A percentile compares a stretch with the other conserved stretches of the same genome.
These are phyloP conservation scores for Pseudogymnoascus sp. DNA, from an alignment of 2,329 filamentous ascomycete genomes.

Conservation along the genomic window DNA sequence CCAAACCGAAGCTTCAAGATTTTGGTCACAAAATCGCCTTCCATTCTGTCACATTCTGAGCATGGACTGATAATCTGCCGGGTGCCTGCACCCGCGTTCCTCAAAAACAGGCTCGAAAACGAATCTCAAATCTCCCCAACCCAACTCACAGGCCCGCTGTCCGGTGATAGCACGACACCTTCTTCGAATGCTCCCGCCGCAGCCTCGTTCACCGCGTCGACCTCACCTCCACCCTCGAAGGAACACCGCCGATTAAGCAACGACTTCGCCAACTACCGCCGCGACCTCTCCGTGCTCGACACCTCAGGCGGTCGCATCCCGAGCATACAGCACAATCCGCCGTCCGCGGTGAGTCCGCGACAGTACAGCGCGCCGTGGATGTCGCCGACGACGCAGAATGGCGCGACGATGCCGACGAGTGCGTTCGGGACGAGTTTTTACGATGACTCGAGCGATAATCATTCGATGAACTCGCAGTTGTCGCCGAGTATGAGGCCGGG, in stretches of 20 bases:
- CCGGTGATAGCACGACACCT: slow-evolving; percentile 20
- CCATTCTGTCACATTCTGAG: neutral
- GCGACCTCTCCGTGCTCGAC: slow-evolving; percentile 64
- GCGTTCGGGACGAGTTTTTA: slow-evolving; percentile 56
- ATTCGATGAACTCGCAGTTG: slow-evolving; percentile 55
- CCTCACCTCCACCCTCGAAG: slow-evolving; percentile 28
- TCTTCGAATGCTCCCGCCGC: neutral
- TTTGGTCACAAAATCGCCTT: slow-evolving; percentile 19
- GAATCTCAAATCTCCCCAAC: slow-evolving; percentile 31
- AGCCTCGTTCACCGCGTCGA: slow-evolving; percentile 28
- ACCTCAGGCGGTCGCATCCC: slow-evolving; percentile 51
- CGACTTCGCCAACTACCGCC: slow-evolving; percentile 64
- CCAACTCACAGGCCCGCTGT: slow-evolving; percentile 22
- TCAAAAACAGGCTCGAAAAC: slow-evolving; percentile 26
- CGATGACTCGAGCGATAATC: slow-evolving; percentile 64
- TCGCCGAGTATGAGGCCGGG: slow-evolving; percentile 63
- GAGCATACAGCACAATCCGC: slow-evolving; percentile 53
- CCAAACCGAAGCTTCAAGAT: slow-evolving; percentile 22
- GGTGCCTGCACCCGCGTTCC: slow-evolving; percentile 25
- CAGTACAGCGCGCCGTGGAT: slow-evolving; percentile 51
- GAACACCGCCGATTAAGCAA: slow-evolving; percentile 32
- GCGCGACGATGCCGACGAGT: slow-evolving; percentile 26
- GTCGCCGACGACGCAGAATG: slow-evolving; percentile 29
- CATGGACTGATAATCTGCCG: slow-evolving; percentile 27
- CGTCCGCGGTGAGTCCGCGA: slow-evolving; percentile 46